Base-by-base conservation (phyloP, 768 basidiomycete species). In the Naematelia encephala region DNA sequence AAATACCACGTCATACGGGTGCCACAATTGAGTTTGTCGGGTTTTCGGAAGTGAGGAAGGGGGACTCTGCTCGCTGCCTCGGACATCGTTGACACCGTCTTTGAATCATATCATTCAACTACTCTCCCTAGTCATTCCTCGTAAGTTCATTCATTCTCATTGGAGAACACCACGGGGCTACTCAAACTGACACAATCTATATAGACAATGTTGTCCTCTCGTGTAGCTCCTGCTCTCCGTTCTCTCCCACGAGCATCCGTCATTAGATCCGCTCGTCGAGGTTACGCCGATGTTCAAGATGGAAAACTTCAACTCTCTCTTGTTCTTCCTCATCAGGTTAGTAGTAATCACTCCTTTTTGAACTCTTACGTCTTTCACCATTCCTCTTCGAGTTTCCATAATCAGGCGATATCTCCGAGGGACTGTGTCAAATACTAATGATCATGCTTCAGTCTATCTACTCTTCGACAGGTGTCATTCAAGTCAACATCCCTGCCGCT, bases 291-390 rank as follows among this genome's bases (percentile, higher is more conserved):
- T 77, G 88, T 83, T 51, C 83, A 84, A 47, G 72, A 76, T 56
- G 90, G 90, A 79, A 93, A 91, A 81, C 86, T 99, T 64, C 89
- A 87, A 70, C 86, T 99, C 60, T 91, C 91, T 19, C 82, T 99
- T 70, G 89, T 89, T 54, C 86, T 99, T 59, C 96, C 96, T 53
- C 93, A 98, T 80, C 87, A 96, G 83, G 96, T 94, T 58, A 57
- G 84, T 82, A 27, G 2, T 8, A 12, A 27, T 28, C 4, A 46
- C 43, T n/a, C n/a, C n/a, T n/a, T n/a, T n/a, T n/a, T n/a, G n/a
- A n/a, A n/a, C n/a, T n/a, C n/a, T n/a, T n/a, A n/a, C n/a, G n/a
- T n/a, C n/a, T n/a, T n/a, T n/a, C n/a, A n/a, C n/a, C n/a, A n/a
- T n/a, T n/a, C n/a, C 34, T 39, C 16, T 39, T 16, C 34, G 34